Conservation (phyloP, 352 stramenopile species). For the Phytopythium mirpurense region DNA sequence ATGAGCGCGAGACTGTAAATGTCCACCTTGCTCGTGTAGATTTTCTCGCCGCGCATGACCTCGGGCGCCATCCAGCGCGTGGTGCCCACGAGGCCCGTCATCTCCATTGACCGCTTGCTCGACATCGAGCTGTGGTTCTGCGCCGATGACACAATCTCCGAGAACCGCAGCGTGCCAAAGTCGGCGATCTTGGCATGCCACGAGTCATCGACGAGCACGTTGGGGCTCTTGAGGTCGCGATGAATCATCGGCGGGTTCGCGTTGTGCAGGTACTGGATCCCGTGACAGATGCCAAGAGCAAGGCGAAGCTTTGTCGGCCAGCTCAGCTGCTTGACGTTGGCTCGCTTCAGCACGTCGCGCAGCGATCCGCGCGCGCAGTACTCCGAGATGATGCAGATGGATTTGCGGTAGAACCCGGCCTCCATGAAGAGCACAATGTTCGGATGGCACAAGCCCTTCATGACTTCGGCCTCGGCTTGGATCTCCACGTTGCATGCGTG, state of each 20-base stretch:
- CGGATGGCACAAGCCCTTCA: slow-evolving; percentile 74
- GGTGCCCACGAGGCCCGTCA: slow-evolving; percentile 85
- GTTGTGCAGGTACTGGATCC: slow-evolving; percentile 90
- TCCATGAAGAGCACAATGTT: slow-evolving; percentile 90
- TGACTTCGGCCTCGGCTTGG: slow-evolving; percentile 74
- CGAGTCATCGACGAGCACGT: slow-evolving; percentile 86
- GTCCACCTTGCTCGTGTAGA: slow-evolving; percentile 87
- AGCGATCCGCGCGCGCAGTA: slow-evolving; percentile 92
- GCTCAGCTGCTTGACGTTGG: slow-evolving; percentile 61
- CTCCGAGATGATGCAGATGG: slow-evolving; percentile 95
- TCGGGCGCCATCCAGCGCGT: slow-evolving; percentile 89
- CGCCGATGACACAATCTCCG: slow-evolving; percentile 78
- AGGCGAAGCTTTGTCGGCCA: slow-evolving; percentile 81
- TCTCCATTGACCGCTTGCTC: slow-evolving; percentile 48
- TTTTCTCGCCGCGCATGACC: slow-evolving; percentile 80
- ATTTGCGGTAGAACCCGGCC: slow-evolving; percentile 76
- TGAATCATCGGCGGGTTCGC: slow-evolving; percentile 89
- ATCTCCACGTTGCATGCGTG: slow-evolving; percentile 84
- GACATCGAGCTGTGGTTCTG: slow-evolving; percentile 39
- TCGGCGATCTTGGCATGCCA: slow-evolving; percentile 90
- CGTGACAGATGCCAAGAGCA: slow-evolving; percentile 71
- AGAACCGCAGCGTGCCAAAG: slow-evolving; percentile 83
- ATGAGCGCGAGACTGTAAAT: slow-evolving; percentile 88
- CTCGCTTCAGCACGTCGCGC: slow-evolving; percentile 90
- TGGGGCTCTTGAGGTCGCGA: slow-evolving; percentile 88